phyloP scores from a whole-genome alignment of 208 protist species.

The Leishmania tarentolae region DNA sequence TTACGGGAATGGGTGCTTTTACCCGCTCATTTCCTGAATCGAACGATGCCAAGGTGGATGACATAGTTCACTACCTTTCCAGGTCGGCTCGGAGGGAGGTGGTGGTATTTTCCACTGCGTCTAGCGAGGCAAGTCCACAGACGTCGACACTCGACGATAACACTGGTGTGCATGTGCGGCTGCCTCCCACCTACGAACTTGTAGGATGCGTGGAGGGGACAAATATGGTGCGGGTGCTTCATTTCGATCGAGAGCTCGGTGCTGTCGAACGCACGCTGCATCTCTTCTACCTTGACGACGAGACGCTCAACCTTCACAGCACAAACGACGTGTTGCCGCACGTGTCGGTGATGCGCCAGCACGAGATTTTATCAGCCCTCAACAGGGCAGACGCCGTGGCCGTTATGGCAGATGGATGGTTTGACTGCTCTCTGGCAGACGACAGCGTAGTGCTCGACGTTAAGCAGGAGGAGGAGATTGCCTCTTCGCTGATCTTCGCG shows the following conservation, averaged over 20 bases:
- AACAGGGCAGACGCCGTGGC: constrained; percentile 34
- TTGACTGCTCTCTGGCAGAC: constrained; percentile 60
- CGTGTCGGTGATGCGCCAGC: constrained; percentile 65
- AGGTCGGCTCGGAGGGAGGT: constrained; percentile 23
- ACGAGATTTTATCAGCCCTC: constrained; percentile 48
- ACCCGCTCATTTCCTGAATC: constrained; percentile 35
- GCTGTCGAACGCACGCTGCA: constrained; percentile 68
- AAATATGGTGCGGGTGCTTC: constrained; percentile 64
- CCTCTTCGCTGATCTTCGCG: constrained; percentile 63
- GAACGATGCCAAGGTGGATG: constrained; percentile 26
- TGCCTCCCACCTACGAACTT: constrained; percentile 72
- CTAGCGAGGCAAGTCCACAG: neutral
- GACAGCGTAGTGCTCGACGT: constrained; percentile 16
- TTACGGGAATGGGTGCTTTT: constrained; percentile 70
- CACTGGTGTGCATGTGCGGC: constrained; percentile 36
- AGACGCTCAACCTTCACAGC: constrained; percentile 25
- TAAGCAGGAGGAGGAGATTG: constrained; percentile 44
- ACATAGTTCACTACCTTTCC: constrained; percentile 36
- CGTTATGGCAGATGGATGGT: constrained; percentile 82
- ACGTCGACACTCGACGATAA: neutral
- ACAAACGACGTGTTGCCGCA: constrained; percentile 60
- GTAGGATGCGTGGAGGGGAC: constrained; percentile 44
- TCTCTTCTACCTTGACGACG: constrained; percentile 52
- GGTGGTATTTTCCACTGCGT: constrained; percentile 27
- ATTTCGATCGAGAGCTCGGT: constrained; percentile 48